Evolutionary conservation across 2,329 filamentous ascomycete species (phyloP), one percentile per base, ranked within the genome.

Genomic region (Fusarium poae): DNA sequence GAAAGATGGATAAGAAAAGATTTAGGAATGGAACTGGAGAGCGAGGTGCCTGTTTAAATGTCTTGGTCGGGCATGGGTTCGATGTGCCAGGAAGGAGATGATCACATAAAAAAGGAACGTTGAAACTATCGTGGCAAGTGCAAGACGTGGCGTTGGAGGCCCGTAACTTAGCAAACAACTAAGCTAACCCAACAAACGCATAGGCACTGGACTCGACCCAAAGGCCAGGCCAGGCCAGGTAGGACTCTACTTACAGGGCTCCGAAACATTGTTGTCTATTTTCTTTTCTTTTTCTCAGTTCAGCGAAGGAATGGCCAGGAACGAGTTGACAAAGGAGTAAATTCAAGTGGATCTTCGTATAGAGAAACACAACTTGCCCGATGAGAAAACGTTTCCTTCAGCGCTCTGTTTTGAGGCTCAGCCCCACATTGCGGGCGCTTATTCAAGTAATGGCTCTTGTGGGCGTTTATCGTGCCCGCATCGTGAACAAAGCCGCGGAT

Each of bases 31-130:
- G 32, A 54, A 6, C 9, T 43, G 27, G 18, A 40, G 62, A 60
- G 67, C 53, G 59, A 70, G 44, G 42, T 20, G 55, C 29, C 59
- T 54, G 52, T 55, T 70, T 68, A 68, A 58, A 68, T 63, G 57
- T 57, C 54, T 70, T 70, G 60, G 51, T 54, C 29, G n/a, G 29
- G n/a, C n/a, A 23, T 27, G 15, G 30, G 40, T 45, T 27, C 11
- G 34, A 65, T 30, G 49, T 37, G 48, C 29, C 29, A 35, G 18
- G 18, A 37, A 67, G 50, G 53, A 32, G 64, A 20, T 32, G 42
- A 35, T 21, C 44, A 21, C n/a, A 20, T 21, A 42, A 60, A 51
- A 46, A 57, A 67, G 44, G 50, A 49, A 43, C 25, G n/a, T n/a
- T n/a, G 25, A 20, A 30, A 20, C 34, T 63, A 67, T 69, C 53